A percentile compares a stretch with the other conserved stretches of the same genome.
phyloP scores from a whole-genome alignment of 805 yeast genomes.

The Blastobotrys peoriensis region DNA sequence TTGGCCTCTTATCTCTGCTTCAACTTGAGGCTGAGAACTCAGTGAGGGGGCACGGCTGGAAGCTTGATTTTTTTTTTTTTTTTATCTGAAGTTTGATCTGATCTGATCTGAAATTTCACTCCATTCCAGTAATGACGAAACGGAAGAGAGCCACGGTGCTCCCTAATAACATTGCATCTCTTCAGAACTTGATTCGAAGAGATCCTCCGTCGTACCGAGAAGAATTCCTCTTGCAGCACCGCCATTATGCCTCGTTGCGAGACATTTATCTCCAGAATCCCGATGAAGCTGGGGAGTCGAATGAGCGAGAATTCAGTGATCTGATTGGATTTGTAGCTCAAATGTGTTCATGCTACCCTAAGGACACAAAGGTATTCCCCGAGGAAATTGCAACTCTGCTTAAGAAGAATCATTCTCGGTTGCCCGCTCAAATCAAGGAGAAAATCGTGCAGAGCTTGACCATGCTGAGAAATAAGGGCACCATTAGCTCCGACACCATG shows the following conservation, averaged over 20 bases:
- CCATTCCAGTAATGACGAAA: constrained; percentile 57
- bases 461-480: constrained; percentile 81
- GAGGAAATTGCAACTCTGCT: constrained; percentile 67
- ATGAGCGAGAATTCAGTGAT: constrained; percentile 63
- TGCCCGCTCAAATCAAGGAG: constrained; percentile 82
- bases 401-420: constrained; percentile 67
- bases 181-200: constrained; percentile 87
- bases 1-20: too few species aligned
- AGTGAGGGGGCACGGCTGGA: background rate
- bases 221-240: constrained; percentile 86
- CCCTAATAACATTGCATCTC: constrained; percentile 84
- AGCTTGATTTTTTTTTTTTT: constrained; percentile 1
- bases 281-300: constrained; percentile 48
- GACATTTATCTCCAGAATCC: constrained; percentile 81
- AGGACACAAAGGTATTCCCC: constrained; percentile 81
- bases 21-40: too few species aligned
- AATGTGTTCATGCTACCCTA: constrained; percentile 83
- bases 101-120: background rate
- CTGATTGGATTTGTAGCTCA: constrained; percentile 87
- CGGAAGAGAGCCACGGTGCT: constrained; percentile 86
- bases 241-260: constrained; percentile 85
- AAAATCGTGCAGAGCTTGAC: constrained; percentile 85
- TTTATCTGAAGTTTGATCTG: background rate
- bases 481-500: constrained; percentile 70
- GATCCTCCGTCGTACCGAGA: constrained; percentile 94